These are phyloP conservation scores for Ustilaginoidea virens DNA, from an alignment of 2,329 filamentous ascomycete genomes.

Conservation along the genomic window DNA sequence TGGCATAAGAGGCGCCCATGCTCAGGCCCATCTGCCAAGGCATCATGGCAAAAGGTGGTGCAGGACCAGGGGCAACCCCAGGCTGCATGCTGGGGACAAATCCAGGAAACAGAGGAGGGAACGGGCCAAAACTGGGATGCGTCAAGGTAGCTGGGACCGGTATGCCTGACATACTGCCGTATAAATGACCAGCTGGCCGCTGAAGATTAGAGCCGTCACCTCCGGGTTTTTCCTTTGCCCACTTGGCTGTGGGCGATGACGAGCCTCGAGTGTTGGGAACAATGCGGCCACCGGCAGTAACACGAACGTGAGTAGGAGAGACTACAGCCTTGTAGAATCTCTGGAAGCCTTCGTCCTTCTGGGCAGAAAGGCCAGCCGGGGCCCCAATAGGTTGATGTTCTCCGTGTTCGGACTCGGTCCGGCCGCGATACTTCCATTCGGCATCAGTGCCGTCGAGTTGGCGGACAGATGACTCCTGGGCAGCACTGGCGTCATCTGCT, in stretches of 20 bases:
- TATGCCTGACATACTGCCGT: constrained; percentile 4
- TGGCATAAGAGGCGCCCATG: constrained; percentile 13
- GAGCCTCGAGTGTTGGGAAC: constrained; percentile 46
- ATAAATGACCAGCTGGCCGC: constrained; percentile 9
- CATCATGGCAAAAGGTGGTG: constrained; percentile 20
- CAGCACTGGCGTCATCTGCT: constrained; percentile 2
- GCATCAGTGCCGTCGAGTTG: constrained; percentile 25
- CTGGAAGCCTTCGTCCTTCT: constrained; percentile 50
- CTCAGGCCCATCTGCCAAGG: constrained; percentile 25
- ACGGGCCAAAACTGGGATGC: constrained; percentile 14
- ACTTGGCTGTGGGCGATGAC: constrained; percentile 36
- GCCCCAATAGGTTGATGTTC: constrained; percentile 34
- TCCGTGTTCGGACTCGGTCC: constrained; percentile 26
- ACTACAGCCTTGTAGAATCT: constrained; percentile 53
- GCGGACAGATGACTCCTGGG: constrained; percentile 10
- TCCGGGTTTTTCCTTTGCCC: constrained; percentile 23
- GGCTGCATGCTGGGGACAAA: constrained; percentile 15
- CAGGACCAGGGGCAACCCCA: constrained; percentile 15
- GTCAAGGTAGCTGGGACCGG: constrained; percentile 7
- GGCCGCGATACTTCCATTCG: constrained; percentile 29
- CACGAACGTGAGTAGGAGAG: constrained; percentile 50
- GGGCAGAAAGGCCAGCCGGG: constrained; percentile 34
- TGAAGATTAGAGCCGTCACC: constrained; percentile 9
- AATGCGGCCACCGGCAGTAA: constrained; percentile 51
- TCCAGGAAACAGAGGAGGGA: constrained; percentile 16